Conservation (phyloP, 768 basidiomycete species). For the Boletus rubescentipes region DNA sequence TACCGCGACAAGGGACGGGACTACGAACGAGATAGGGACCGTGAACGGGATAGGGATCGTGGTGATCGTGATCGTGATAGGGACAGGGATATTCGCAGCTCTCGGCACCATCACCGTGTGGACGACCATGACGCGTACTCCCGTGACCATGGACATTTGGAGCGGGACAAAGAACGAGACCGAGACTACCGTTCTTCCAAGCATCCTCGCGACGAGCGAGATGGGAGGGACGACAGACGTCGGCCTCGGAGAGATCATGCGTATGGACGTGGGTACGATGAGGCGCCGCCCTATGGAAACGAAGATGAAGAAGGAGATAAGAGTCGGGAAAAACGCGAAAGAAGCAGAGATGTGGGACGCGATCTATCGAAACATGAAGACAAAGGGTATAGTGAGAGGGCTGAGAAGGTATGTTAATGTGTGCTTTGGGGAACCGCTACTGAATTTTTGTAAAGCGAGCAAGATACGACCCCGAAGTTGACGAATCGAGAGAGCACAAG, state of each 20-base stretch:
- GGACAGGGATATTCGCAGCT: constrained; percentile 39
- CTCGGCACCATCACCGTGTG: constrained; percentile 33
- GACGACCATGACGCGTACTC: constrained; percentile 36
- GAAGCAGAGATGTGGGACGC: constrained; percentile 41
- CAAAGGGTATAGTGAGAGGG: constrained; percentile 50
- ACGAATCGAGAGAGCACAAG: constrained; percentile 43
- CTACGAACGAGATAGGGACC: constrained; percentile 40
- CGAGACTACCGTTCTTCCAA: constrained; percentile 45
- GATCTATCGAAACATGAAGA: constrained; percentile 43
- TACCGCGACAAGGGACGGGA: constrained; percentile 35
- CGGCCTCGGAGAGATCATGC: constrained; percentile 45
- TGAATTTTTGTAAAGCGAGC: constrained; percentile 43
- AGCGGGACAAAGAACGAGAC: constrained; percentile 39
- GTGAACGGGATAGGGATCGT: constrained; percentile 41
- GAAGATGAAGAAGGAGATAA: constrained; percentile 40
- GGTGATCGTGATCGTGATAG: constrained; percentile 43
- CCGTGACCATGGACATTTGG: constrained; percentile 34
- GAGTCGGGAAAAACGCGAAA: constrained; percentile 44
- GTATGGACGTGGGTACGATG: constrained; percentile 48
- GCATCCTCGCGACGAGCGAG: constrained; percentile 55
- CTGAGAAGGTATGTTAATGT: constrained; percentile 56
- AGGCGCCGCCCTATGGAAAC: constrained; percentile 37
- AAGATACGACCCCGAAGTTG: constrained; percentile 49
- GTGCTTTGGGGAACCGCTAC: background rate
- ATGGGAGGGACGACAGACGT: constrained; percentile 50